Evolutionary conservation across 495 filamentous ascomycete genomes (phyloP).

Genomic region (Trichoderma virens): DNA sequence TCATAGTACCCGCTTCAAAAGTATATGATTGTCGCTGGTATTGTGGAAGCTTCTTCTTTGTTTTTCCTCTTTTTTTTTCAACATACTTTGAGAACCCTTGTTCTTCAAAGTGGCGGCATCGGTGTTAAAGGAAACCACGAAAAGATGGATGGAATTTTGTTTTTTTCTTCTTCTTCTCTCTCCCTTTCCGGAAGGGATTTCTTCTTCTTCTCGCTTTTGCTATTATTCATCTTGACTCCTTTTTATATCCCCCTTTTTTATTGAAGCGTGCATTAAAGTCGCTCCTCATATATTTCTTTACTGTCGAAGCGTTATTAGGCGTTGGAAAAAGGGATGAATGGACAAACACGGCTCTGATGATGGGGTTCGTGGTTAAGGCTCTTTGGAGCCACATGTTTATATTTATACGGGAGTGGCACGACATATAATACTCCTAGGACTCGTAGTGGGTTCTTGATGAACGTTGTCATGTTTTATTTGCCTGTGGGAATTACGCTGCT

Average conservation of each 20-base stretch:
- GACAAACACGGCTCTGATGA: neutral
- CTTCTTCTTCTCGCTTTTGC: neutral
- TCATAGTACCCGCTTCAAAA: neutral
- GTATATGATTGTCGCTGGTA: neutral
- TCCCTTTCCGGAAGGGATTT: too few species aligned
- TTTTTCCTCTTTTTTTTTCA: neutral
- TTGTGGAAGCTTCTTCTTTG: neutral
- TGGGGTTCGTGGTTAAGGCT: neutral
- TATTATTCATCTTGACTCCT: neutral
- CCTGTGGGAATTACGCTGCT: neutral
- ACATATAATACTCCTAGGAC: neutral
- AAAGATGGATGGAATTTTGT: neutral
- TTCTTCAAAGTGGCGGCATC: neutral
- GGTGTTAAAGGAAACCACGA: neutral
- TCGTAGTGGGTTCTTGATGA: neutral
- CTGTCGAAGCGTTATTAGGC: neutral
- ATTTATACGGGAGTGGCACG: neutral
- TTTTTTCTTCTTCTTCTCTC: neutral
- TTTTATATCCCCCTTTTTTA: neutral
- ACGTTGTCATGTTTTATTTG: neutral
- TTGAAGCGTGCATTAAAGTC: neutral
- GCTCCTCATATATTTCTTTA: neutral
- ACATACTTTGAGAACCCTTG: neutral
- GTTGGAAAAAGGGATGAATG: neutral
- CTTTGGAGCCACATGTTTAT: neutral